Evolutionary conservation across 2,329 filamentous ascomycete genomes (phyloP).

Genomic region (Xylaria sp.): DNA sequence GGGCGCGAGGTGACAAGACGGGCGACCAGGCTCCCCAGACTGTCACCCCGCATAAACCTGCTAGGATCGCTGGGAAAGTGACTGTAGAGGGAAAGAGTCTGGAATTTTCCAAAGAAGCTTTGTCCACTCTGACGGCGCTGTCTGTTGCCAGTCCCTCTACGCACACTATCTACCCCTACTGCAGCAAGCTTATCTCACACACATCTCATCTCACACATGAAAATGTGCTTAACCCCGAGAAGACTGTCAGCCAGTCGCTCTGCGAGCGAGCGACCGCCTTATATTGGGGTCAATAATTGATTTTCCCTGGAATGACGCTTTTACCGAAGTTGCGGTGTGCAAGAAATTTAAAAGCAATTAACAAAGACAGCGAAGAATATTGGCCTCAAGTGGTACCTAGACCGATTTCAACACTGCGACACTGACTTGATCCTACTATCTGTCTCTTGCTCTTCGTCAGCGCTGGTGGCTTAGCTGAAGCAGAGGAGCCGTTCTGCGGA

Average conservation of each 20-base stretch:
- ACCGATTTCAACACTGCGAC: slow-evolving; percentile 7
- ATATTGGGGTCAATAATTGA: slow-evolving; percentile 20
- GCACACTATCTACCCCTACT: background rate
- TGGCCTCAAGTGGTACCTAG: slow-evolving; percentile 13
- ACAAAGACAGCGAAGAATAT: background rate
- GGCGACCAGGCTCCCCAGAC: slow-evolving; percentile 35
- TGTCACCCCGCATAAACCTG: slow-evolving; percentile 37
- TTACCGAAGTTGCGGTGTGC: slow-evolving; percentile 37
- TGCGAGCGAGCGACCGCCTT: slow-evolving; percentile 30
- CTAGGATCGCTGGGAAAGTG: slow-evolving; percentile 17
- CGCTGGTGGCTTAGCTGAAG: slow-evolving; percentile 35
- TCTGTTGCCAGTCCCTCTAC: slow-evolving; percentile 7
- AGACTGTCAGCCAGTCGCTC: slow-evolving; percentile 26
- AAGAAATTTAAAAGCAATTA: background rate
- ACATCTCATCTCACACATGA: slow-evolving; percentile 25
- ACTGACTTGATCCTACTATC: slow-evolving; percentile 12
- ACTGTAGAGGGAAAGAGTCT: slow-evolving; percentile 37
- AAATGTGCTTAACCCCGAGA: slow-evolving; percentile 28
- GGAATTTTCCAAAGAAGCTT: slow-evolving; percentile 36
- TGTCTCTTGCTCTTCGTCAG: slow-evolving; percentile 27
- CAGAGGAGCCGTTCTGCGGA: slow-evolving; percentile 29
- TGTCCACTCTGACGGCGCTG: slow-evolving; percentile 4
- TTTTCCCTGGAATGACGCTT: slow-evolving; percentile 8
- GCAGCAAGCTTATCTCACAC: slow-evolving; percentile 9
- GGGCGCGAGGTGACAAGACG: slow-evolving; percentile 27